phyloP scores from a whole-genome alignment of 768 basidiomycete genomes.

The Lactifluus subvellereus region DNA sequence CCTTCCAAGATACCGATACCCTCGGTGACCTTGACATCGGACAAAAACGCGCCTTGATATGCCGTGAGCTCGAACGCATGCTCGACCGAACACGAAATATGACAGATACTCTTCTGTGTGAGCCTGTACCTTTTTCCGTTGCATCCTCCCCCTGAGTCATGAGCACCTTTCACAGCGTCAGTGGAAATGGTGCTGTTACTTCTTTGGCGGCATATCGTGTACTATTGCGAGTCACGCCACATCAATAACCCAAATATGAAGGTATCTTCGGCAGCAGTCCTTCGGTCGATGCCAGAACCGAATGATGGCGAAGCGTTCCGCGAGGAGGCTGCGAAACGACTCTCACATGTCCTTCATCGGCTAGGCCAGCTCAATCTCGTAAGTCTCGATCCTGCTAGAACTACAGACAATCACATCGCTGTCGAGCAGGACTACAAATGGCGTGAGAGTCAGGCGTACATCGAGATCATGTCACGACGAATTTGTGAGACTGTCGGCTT shows the following conservation, averaged over 20 bases:
- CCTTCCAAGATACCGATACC: conserved; percentile 47
- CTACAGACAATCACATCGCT: conserved; percentile 23
- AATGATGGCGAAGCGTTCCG: conserved; percentile 56
- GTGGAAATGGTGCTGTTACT: conserved; percentile 76
- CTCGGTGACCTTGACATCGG: conserved; percentile 60
- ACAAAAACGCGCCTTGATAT: conserved; percentile 64
- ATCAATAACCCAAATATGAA: conserved; percentile 38
- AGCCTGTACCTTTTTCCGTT: conserved; percentile 25
- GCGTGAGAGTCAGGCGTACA: conserved; percentile 61
- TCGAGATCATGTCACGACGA: conserved; percentile 71
- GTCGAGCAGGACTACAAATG: conserved; percentile 42
- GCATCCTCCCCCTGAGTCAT: neutral
- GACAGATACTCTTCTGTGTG: conserved; percentile 54
- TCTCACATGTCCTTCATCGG: conserved; percentile 51
- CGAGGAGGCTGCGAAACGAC: conserved; percentile 47
- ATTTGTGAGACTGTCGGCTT: conserved; percentile 60
- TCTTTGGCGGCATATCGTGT: conserved; percentile 72
- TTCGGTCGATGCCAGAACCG: conserved; percentile 49
- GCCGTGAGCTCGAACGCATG: conserved; percentile 51
- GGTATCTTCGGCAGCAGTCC: conserved; percentile 39
- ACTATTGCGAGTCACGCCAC: conserved; percentile 47
- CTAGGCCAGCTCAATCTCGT: conserved; percentile 50
- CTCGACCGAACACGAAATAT: conserved; percentile 37
- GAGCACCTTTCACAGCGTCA: conserved; percentile 40
- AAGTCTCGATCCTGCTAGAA: conserved; percentile 25